Percentiles rank a stretch among this genome's conserved stretches.
These are phyloP conservation scores for Hydrangea macrophylla DNA, from an alignment of 148 eudicot genomes.

Conservation along the genomic window DNA sequence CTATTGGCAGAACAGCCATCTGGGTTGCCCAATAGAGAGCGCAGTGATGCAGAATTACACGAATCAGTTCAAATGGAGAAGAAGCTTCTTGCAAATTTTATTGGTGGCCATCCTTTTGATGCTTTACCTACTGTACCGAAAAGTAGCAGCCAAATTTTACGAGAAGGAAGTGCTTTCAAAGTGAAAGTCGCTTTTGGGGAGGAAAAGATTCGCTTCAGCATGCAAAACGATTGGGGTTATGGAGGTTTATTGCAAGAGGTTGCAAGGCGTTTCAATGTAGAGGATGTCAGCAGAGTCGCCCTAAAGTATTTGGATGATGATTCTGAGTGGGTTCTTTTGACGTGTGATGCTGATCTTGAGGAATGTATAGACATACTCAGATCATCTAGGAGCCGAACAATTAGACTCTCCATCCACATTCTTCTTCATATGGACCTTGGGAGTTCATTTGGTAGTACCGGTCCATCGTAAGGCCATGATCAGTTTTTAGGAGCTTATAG, in stretches of 20 bases:
- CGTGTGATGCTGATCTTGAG: conserved; percentile 79
- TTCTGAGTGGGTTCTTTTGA: conserved; percentile 82
- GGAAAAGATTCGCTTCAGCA: conserved; percentile 60
- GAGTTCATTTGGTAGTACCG: conserved; percentile 46
- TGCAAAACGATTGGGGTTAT: conserved; percentile 55
- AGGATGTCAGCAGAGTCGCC: conserved; percentile 36
- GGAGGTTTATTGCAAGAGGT: conserved; percentile 51
- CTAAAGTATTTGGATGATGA: conserved; percentile 83
- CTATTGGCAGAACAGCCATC: conserved; percentile 28
- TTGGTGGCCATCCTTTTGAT: conserved; percentile 28
- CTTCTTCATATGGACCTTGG: conserved; percentile 33
- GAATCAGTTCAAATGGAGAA: conserved; percentile 31
- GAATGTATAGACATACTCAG: conserved; percentile 68
- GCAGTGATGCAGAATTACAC: conserved; percentile 43
- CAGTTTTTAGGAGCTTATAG: not conserved
- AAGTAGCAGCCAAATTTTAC: conserved; percentile 25
- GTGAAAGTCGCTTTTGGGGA: conserved; percentile 69
- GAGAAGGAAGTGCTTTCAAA: conserved; percentile 33
- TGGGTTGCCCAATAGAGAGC: conserved; percentile 39
- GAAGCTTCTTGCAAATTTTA: conserved; percentile 28
- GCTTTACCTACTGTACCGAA: conserved; percentile 24
- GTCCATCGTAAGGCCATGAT: conserved; percentile 23
- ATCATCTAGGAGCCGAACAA: conserved; percentile 47
- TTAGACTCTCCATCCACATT: conserved; percentile 44
- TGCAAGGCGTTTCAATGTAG: conserved; percentile 48